These are phyloP conservation scores for Pseudogymnoascus sp. DNA, from an alignment of 2,329 filamentous ascomycete species.

Conservation along the genomic window DNA sequence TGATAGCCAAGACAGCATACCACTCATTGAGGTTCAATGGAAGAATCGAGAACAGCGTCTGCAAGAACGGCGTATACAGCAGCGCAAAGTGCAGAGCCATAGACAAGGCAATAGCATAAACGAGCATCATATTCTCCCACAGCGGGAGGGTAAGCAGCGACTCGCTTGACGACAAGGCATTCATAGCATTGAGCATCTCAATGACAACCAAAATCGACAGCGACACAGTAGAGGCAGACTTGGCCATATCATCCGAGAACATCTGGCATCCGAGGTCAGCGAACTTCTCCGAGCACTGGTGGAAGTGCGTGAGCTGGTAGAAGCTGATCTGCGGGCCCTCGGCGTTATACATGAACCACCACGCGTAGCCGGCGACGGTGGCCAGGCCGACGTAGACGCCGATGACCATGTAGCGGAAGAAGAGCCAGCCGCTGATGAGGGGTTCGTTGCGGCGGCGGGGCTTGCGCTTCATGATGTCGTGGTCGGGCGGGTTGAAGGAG, in stretches of 20 bases:
- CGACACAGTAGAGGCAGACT: slow-evolving; percentile 86
- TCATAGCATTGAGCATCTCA: slow-evolving; percentile 99
- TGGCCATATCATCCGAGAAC: slow-evolving; percentile 78
- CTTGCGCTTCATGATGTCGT: slow-evolving; percentile 91
- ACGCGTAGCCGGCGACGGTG: slow-evolving; percentile 95
- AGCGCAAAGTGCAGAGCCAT: slow-evolving; percentile 95
- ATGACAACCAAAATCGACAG: slow-evolving; percentile 91
- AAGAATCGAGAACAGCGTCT: slow-evolving; percentile 81
- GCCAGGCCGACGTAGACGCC: slow-evolving; percentile 90
- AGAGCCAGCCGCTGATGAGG: slow-evolving; percentile 90
- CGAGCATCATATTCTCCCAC: slow-evolving; percentile 98
- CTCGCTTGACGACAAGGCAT: slow-evolving; percentile 90
- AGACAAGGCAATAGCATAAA: slow-evolving; percentile 85
- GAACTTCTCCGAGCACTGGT: slow-evolving; percentile 79
- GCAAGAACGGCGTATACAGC: slow-evolving; percentile 83
- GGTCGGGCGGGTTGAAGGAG: slow-evolving; percentile 96
- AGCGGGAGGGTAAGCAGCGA: slow-evolving; percentile 85
- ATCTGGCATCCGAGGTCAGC: slow-evolving; percentile 86
- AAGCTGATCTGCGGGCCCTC: slow-evolving; percentile 87
- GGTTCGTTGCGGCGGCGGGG: slow-evolving; percentile 88
- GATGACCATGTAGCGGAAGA: slow-evolving; percentile 95
- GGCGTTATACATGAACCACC: slow-evolving; percentile 98
- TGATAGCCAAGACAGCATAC: slow-evolving; percentile 83
- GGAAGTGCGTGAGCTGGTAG: slow-evolving; percentile 84
- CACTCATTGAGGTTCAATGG: slow-evolving; percentile 81